Conservation (phyloP, 2,329 filamentous ascomycete species). For the Trichoderma simmonsii region DNA sequence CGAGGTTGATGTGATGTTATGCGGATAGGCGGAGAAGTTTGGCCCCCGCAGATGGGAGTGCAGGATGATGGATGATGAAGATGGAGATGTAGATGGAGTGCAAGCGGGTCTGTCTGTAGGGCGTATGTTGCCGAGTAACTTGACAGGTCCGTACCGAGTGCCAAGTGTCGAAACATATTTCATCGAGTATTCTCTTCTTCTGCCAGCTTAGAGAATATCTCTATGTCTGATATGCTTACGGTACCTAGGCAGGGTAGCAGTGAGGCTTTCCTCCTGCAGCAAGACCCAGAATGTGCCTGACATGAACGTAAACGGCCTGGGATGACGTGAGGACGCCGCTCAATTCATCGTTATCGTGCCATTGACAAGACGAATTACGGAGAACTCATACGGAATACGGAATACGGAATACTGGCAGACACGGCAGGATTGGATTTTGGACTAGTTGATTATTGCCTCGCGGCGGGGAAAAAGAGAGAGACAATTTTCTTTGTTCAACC, state of each 20-base stretch:
- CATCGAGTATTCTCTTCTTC: neutral
- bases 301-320: neutral
- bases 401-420: neutral
- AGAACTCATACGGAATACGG: neutral
- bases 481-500: neutral
- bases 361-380: neutral
- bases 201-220: neutral
- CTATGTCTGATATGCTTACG: neutral
- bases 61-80: neutral
- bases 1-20: neutral
- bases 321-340: neutral
- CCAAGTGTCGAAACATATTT: neutral
- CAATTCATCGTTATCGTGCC: neutral
- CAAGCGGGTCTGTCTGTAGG: neutral
- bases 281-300: neutral
- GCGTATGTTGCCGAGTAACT: neutral
- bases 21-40: neutral
- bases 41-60: neutral
- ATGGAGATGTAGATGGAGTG: neutral
- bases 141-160: neutral
- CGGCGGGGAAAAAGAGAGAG: neutral
- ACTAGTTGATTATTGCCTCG: neutral
- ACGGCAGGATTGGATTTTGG: neutral
- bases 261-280: conserved; percentile 2
- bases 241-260: neutral